Evolutionary conservation across 768 basidiomycete species (phyloP).

Genomic region (Boletus rubroflammeus): DNA sequence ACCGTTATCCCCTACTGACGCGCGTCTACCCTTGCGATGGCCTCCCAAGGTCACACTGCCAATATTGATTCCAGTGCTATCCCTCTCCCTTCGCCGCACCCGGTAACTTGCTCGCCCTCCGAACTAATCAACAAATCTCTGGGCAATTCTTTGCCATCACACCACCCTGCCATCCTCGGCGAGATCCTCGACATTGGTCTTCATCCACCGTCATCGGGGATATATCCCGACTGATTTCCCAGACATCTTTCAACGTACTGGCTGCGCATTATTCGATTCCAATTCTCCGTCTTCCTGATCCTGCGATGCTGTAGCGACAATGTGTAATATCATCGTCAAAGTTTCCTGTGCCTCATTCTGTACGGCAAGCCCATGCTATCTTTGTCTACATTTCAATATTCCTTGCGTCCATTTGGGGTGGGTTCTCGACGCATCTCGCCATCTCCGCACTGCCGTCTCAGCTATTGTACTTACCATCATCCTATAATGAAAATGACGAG

Average conservation of each 20-base stretch:
- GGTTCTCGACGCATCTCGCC: conserved; percentile 20
- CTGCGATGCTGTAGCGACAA: conserved; percentile 16
- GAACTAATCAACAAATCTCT: neutral
- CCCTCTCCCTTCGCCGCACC: neutral
- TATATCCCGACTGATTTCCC: neutral
- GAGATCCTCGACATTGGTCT: neutral
- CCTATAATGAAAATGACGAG: conserved; percentile 28
- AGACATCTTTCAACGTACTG: neutral
- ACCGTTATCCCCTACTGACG: neutral
- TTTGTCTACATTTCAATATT: conserved; percentile 13
- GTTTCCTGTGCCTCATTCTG: conserved; percentile 15
- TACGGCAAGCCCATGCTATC: conserved; percentile 6
- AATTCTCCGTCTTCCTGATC: conserved; percentile 7
- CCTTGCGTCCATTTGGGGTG: conserved; percentile 1
- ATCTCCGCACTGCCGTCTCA: conserved; percentile 26
- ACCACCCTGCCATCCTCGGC: conserved; percentile 5
- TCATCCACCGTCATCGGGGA: neutral
- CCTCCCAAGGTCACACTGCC: conserved; percentile 11
- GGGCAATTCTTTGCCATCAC: neutral
- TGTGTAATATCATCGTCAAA: conserved; percentile 1
- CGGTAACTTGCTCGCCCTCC: conserved; percentile 10
- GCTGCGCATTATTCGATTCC: neutral
- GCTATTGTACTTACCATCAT: neutral
- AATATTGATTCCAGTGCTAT: conserved; percentile 12
- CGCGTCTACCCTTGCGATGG: neutral